Evolutionary conservation across 1,284 basidiomycete species (phyloP).

Genomic region (Gymnopus androsaceus): DNA sequence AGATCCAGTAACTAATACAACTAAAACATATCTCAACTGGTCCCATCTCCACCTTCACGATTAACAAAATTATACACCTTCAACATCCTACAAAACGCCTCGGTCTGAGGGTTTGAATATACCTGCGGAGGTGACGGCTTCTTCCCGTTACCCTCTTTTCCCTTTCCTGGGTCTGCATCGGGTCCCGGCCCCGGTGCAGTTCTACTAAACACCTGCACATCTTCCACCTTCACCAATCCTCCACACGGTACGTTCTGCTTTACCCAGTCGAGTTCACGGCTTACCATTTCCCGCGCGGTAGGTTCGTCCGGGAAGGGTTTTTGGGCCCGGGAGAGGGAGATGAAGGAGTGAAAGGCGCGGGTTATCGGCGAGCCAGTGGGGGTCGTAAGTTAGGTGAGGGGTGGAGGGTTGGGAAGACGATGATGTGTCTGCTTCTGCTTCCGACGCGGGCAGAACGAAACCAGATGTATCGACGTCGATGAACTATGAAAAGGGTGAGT

Average conservation of each 20-base stretch:
- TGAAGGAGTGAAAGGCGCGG: constrained; percentile 78
- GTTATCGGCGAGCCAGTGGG: constrained; percentile 94
- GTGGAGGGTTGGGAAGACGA: neutral
- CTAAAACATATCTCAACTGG: too few relatives aligned
- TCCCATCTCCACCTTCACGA: too few relatives aligned
- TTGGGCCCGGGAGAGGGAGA: constrained; percentile 58
- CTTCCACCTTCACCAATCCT: constrained; percentile 42
- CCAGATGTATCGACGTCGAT: constrained; percentile 46
- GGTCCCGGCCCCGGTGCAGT: constrained; percentile 70
- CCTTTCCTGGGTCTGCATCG: constrained; percentile 36
- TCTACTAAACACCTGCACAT: constrained; percentile 71
- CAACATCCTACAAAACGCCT: constrained; percentile 81
- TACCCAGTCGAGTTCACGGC: constrained; percentile 71
- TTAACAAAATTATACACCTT: constrained; percentile 84
- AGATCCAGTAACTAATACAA: too few relatives aligned
- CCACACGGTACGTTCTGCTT: constrained; percentile 38
- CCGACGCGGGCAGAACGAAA: constrained; percentile 33
- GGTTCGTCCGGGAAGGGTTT: constrained; percentile 61
- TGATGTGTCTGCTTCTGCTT: neutral
- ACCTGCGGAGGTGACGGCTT: constrained; percentile 43
- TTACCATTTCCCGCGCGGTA: constrained; percentile 60
- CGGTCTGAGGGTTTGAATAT: constrained; percentile 92
- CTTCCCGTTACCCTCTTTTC: neutral
- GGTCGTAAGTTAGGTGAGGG: constrained; percentile 64
- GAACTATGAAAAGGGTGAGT: constrained; percentile 48